phyloP scores from a whole-genome alignment of 2,329 filamentous ascomycete species.

The Pseudogymnoascus sp. region DNA sequence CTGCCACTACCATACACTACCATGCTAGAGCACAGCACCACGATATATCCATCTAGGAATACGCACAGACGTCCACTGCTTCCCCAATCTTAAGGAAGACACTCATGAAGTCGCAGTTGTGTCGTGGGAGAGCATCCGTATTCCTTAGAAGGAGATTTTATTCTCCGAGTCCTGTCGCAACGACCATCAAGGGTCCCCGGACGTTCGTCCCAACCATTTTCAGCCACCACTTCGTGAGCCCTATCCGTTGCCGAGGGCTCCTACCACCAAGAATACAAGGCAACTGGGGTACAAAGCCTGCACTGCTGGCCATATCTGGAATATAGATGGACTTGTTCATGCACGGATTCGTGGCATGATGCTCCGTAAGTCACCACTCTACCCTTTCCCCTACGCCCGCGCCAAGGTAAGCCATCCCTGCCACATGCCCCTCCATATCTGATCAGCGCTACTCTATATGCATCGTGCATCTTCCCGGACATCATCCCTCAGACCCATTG shows the following conservation, averaged over 20 bases:
- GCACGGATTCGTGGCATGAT: conserved; percentile 30
- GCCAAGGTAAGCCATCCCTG: conserved; percentile 21
- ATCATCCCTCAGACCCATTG: conserved; percentile 18
- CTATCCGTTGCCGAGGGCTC: neutral
- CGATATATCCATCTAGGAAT: neutral
- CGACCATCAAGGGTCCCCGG: neutral
- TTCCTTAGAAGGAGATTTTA: conserved; percentile 3
- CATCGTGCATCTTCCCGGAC: conserved; percentile 30
- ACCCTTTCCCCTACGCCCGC: conserved; percentile 21
- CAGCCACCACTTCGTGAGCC: neutral
- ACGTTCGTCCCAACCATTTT: conserved; percentile 2
- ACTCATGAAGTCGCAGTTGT: conserved; percentile 4
- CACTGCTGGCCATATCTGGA: neutral
- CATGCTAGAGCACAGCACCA: neutral
- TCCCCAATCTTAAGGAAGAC: neutral
- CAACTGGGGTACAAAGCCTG: neutral
- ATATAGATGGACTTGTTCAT: conserved; percentile 26
- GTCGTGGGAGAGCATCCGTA: conserved; percentile 9
- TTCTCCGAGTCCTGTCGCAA: conserved; percentile 1
- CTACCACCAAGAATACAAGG: neutral
- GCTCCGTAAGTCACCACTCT: conserved; percentile 15
- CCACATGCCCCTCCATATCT: conserved; percentile 22
- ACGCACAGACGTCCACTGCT: neutral
- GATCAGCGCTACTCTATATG: conserved; percentile 22
- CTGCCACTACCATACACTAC: neutral